These are phyloP conservation scores for Rhododendron vialii DNA, from an alignment of 148 eudicot genomes.

Conservation along the genomic window DNA sequence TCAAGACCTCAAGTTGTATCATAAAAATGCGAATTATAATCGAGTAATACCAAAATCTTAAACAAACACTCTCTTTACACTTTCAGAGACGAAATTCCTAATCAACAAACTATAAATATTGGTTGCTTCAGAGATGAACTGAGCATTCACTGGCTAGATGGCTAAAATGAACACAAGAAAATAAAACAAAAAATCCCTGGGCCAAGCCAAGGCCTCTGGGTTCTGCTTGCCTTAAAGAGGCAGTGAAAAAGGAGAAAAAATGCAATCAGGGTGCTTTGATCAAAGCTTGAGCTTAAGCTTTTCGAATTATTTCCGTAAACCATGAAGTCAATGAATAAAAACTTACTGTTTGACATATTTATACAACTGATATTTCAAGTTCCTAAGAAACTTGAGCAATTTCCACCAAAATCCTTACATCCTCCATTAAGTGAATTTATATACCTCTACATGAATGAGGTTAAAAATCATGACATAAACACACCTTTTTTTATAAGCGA, in stretches of 20 bases:
- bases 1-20: not conserved
- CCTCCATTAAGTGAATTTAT: not conserved
- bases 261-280: not conserved
- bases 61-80: no score
- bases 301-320: not conserved
- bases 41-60: not conserved
- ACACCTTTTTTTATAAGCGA: not conserved
- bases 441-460: not conserved
- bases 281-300: not conserved
- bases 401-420: not conserved
- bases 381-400: not conserved
- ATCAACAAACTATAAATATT: not conserved
- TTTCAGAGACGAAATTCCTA: not conserved
- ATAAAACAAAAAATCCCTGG: not conserved
- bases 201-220: not conserved
- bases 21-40: not conserved
- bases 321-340: not conserved
- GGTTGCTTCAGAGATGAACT: not conserved
- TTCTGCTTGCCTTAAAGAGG: not conserved
- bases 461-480: not conserved
- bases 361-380: not conserved
- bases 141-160: not conserved
- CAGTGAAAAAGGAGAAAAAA: not conserved
- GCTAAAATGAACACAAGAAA: not conserved
- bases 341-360: not conserved